A percentile compares a stretch with the other conserved stretches of the same genome.
These are phyloP conservation scores for Neonectria faginata DNA, from an alignment of 2,329 filamentous ascomycete species.

Conservation along the genomic window DNA sequence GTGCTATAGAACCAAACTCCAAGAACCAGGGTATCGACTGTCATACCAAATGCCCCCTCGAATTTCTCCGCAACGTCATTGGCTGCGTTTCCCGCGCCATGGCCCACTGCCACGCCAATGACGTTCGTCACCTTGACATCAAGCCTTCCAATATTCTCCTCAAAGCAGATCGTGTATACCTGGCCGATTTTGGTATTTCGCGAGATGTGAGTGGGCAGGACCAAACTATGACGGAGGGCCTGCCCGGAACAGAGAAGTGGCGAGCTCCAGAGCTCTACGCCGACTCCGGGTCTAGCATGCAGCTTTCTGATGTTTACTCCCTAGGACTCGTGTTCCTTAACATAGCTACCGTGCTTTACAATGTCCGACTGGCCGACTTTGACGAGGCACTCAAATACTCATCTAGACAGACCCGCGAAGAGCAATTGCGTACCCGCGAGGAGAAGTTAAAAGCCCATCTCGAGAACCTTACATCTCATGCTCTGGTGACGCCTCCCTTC, in stretches of 20 bases:
- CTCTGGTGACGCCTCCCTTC: slow-evolving; percentile 51
- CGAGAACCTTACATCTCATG: slow-evolving; percentile 49
- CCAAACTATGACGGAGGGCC: slow-evolving; percentile 57
- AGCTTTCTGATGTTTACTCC: slow-evolving; percentile 61
- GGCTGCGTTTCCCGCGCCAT: slow-evolving; percentile 60
- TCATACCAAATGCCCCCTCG: slow-evolving; percentile 51
- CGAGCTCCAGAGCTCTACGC: slow-evolving; percentile 58
- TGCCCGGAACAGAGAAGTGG: slow-evolving; percentile 58
- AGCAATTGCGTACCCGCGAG: slow-evolving; percentile 50
- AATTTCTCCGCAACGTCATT: slow-evolving; percentile 56
- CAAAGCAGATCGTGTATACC: slow-evolving; percentile 58
- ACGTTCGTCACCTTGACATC: slow-evolving; percentile 60
- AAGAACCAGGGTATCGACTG: slow-evolving; percentile 38
- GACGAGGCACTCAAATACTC: slow-evolving; percentile 53
- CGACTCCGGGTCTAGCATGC: slow-evolving; percentile 56
- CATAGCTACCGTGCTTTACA: slow-evolving; percentile 58
- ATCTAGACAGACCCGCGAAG: slow-evolving; percentile 42
- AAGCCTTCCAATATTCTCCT: slow-evolving; percentile 63
- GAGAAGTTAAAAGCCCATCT: slow-evolving; percentile 52
- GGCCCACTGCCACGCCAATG: slow-evolving; percentile 55
- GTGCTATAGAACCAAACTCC: slow-evolving; percentile 49
- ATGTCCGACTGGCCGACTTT: slow-evolving; percentile 53
- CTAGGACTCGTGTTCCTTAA: slow-evolving; percentile 60
- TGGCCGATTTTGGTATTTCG: slow-evolving; percentile 63
- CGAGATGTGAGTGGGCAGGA: slow-evolving; percentile 59